Conservation (phyloP, 139 green algal species). For the Micractinium conductrix region DNA sequence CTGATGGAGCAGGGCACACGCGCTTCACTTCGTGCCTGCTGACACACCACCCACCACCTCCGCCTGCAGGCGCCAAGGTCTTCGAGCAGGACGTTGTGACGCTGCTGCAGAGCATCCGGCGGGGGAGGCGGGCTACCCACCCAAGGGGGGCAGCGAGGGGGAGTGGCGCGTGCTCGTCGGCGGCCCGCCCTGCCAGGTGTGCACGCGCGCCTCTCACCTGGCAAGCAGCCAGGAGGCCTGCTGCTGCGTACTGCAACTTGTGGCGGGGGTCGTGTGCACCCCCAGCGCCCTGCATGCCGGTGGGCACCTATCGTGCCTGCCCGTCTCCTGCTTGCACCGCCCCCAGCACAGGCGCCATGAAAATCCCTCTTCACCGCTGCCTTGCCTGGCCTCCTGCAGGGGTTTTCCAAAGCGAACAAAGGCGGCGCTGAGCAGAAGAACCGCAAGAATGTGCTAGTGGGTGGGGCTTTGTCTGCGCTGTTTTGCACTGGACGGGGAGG, state of each 20-base stretch:
- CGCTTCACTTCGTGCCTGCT: no score
- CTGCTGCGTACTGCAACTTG: no score
- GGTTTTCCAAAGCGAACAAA: conserved; percentile 8
- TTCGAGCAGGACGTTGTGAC: neutral
- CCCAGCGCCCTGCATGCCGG: no score
- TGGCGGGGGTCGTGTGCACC: no score
- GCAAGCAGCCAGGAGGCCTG: neutral
- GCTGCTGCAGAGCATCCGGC: neutral
- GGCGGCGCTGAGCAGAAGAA: neutral
- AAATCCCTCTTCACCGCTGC: no score
- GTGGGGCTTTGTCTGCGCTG: no score
- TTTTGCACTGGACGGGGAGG: no score
- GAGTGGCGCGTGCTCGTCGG: conserved; percentile 15
- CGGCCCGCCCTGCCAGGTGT: conserved; percentile 26
- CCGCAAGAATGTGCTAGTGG: conserved; percentile 20
- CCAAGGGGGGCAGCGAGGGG: neutral
- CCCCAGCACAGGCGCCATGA: no score
- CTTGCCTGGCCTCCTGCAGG: no score
- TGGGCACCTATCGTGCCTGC: no score
- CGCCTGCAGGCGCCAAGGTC: neutral
- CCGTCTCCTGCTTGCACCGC: no score
- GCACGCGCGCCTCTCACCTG: neutral
- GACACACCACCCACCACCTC: neutral
- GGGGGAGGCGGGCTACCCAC: neutral
- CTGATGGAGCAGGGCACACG: no score